Base-by-base conservation (phyloP, 257 asterid species). In the Haberlea rhodopensis region DNA sequence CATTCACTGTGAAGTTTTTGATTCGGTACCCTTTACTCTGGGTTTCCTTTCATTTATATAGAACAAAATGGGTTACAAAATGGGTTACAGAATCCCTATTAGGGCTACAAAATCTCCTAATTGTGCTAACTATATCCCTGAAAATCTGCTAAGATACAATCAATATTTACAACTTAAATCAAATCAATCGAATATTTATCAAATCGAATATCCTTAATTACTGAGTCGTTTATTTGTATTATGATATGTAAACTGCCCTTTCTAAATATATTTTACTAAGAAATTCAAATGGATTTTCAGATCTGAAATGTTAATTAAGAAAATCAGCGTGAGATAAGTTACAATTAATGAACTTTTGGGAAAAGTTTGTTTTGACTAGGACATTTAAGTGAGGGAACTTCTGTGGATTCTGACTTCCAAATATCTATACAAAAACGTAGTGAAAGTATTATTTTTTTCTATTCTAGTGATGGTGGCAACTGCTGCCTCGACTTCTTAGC, bases 401-500 rank as follows among this genome's bases (percentile, higher is more conserved):
- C 0, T 8, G 58, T 34, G 23, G 53, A 48, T 34, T 55, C 34
- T 49, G 13, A 31, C 53, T 61, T 23, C 21, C 18, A 54, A 60
- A 23, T 68, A 23, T 66, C 49, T 46, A 56, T 34, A 40, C 48
- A 55, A 64, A 55, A 43, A n/a, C n/a, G 66, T 60, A 31, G 40
- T 20, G 27, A 40, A 24, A 67, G 56, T 18, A 11, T 40, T 40
- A 40, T 40, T 40, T 11, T 40, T n/a, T 13, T 40, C 48, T 37
- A 32, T 64, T 54, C 68, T 22, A 24, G 51, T 31, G 63, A 23
- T 29, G 16, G 11, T 49, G 53, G 34, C 7, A 13, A 3, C 18
- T 28, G 55, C 23, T 61, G 16, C 52, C 53, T 60, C 7, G 45
- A 62, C 43, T 67, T 72, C 53, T 66, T 59, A 31, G 18, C 60